Evolutionary conservation across 2,329 filamentous ascomycete genomes (phyloP).

Genomic region (Scopulariopsis brevicaulis): DNA sequence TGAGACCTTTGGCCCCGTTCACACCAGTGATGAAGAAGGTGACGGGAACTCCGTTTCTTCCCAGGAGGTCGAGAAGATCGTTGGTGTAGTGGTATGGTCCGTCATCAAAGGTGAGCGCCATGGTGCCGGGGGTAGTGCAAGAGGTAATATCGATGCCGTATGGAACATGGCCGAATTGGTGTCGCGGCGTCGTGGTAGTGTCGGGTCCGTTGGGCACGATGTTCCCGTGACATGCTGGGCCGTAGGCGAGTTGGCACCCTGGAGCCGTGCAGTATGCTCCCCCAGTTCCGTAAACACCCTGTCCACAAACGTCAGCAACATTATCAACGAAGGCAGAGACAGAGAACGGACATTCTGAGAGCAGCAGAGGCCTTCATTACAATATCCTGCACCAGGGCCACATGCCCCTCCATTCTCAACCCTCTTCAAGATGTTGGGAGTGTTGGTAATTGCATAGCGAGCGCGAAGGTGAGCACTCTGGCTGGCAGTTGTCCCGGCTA

Average conservation of each 20-base stretch:
- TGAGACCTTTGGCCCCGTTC: slow-evolving; percentile 23
- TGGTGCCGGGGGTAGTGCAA: slow-evolving; percentile 20
- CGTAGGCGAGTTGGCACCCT: slow-evolving; percentile 49
- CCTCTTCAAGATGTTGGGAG: not conserved
- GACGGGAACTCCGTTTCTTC: slow-evolving; percentile 17
- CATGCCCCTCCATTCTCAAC: not conserved
- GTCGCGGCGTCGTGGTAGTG: slow-evolving; percentile 38
- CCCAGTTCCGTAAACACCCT: slow-evolving; percentile 2
- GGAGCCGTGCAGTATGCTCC: slow-evolving; percentile 44
- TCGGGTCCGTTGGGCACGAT: slow-evolving; percentile 36
- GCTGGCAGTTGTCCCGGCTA: not conserved
- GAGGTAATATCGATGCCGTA: slow-evolving; percentile 43
- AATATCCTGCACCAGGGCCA: not conserved
- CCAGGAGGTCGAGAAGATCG: slow-evolving; percentile 26
- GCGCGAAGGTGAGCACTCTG: not conserved
- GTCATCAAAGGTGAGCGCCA: slow-evolving; percentile 36
- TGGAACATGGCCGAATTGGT: slow-evolving; percentile 37
- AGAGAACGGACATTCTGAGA: not conserved
- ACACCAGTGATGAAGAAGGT: slow-evolving; percentile 25
- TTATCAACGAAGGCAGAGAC: not conserved
- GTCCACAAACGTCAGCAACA: not conserved
- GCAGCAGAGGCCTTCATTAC: slow-evolving; percentile 2
- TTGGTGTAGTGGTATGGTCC: slow-evolving; percentile 29
- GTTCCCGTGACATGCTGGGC: slow-evolving; percentile 51
- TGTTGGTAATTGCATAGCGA: not conserved